These are phyloP conservation scores for Sarcomyxa edulis DNA, from an alignment of 768 basidiomycete species.

Conservation along the genomic window DNA sequence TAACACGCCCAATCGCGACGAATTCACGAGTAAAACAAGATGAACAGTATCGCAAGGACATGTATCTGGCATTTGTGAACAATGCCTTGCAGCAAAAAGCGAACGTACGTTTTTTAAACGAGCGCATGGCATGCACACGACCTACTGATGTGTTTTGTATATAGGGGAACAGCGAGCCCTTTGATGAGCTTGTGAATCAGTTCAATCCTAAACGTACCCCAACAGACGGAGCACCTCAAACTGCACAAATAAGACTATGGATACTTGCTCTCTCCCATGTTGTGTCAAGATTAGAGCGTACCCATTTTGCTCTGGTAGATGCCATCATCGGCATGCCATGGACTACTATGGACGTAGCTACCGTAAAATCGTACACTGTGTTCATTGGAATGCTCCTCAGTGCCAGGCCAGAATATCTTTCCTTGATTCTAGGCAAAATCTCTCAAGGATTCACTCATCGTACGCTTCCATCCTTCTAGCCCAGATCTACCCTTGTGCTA, in stretches of 20 bases:
- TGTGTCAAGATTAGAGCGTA: slow-evolving; percentile 82
- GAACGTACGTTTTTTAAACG: slow-evolving; percentile 47
- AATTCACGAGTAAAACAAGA: slow-evolving; percentile 77
- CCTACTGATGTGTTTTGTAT: slow-evolving; percentile 17
- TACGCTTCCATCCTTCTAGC: slow-evolving; percentile 35
- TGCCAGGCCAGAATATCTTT: slow-evolving; percentile 87
- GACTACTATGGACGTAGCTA: slow-evolving; percentile 82
- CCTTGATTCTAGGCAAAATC: slow-evolving; percentile 74
- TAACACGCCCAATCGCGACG: slow-evolving; percentile 63
- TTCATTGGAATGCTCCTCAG: slow-evolving; percentile 91
- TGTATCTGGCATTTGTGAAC: slow-evolving; percentile 80
- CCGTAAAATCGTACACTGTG: slow-evolving; percentile 84
- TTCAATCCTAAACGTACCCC: slow-evolving; percentile 53
- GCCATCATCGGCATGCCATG: slow-evolving; percentile 87
- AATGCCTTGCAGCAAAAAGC: slow-evolving; percentile 75
- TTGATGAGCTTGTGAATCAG: slow-evolving; percentile 85
- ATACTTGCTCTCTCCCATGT: slow-evolving; percentile 86
- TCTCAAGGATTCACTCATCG: slow-evolving; percentile 87
- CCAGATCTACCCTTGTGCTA: slow-evolving; percentile 3
- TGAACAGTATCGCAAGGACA: slow-evolving; percentile 71
- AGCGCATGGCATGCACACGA: slow-evolving; percentile 6
- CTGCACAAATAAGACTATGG: slow-evolving; percentile 68
- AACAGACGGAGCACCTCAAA: slow-evolving; percentile 28
- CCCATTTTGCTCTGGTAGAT: slow-evolving; percentile 76
- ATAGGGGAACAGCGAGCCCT: slow-evolving; percentile 71